A percentile compares a stretch with the other conserved stretches of the same genome.
Evolutionary conservation across 1,139 yeast species (phyloP).

Genomic region (Nakaseomyces nivariensis): DNA sequence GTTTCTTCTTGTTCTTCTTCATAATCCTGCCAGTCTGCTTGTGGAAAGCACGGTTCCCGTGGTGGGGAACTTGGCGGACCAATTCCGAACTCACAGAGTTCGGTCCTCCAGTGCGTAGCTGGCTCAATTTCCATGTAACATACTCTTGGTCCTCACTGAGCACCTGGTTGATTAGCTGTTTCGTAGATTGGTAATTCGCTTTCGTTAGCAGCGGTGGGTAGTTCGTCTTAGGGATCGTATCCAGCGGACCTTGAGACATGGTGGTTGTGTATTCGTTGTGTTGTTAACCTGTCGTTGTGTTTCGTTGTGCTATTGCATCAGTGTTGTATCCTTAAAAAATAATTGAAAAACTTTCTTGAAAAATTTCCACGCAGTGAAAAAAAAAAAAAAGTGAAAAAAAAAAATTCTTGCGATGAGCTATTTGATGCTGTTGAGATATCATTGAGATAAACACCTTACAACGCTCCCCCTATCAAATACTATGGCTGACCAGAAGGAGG

Average conservation of each 20-base stretch:
- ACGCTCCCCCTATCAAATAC: no score
- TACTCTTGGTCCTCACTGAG: slow-evolving; percentile 29
- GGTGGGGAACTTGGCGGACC: background rate
- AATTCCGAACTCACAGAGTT: slow-evolving; percentile 11
- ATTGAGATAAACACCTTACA: no score
- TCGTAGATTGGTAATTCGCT: slow-evolving; percentile 24
- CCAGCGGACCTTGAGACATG: slow-evolving; percentile 21
- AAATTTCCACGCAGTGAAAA: no score
- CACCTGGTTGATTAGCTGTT: slow-evolving; percentile 28
- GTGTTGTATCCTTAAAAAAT: background rate
- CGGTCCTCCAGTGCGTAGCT: slow-evolving; percentile 26
- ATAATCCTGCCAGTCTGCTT: background rate
- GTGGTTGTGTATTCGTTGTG: background rate
- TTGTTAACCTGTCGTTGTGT: no score
- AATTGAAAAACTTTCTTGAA: background rate
- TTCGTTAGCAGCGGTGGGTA: slow-evolving; percentile 24
- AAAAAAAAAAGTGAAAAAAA: slow-evolving; percentile 1
- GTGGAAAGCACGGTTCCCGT: background rate
- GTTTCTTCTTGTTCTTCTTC: background rate
- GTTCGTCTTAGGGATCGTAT: slow-evolving; percentile 22
- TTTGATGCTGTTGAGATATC: background rate
- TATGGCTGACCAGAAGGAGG: slow-evolving; percentile 52
- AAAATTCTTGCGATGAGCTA: slow-evolving; percentile 10
- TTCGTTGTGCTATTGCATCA: background rate
- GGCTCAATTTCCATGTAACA: slow-evolving; percentile 26